phyloP scores from a whole-genome alignment of 2,329 filamentous ascomycete species.

The Ceratocystis diversiconidia region DNA sequence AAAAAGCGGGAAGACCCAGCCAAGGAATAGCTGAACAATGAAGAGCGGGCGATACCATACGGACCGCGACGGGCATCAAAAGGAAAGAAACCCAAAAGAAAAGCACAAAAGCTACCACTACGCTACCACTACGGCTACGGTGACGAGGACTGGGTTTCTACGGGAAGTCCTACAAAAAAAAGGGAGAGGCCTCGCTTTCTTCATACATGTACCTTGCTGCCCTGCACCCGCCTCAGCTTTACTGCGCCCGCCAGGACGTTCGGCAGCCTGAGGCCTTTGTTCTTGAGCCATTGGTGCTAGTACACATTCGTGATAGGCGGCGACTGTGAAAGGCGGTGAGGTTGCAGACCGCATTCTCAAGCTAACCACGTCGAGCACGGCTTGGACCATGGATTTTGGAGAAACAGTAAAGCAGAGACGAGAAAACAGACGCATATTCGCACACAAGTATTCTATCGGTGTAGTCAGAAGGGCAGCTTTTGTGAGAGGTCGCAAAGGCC shows the following conservation, averaged over 20 bases:
- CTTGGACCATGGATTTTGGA: not conserved
- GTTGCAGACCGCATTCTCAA: not conserved
- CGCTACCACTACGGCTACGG: not conserved
- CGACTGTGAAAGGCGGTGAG: not conserved
- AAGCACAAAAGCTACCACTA: not conserved
- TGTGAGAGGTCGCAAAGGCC: too few relatives aligned
- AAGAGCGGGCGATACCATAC: not conserved
- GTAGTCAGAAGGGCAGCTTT: not conserved
- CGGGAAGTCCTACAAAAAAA: not conserved
- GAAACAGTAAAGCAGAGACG: too few relatives aligned
- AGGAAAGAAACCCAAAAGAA: not conserved
- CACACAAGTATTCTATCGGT: not conserved
- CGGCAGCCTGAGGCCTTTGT: not conserved
- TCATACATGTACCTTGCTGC: not conserved
- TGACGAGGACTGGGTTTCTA: constrained; percentile 6
- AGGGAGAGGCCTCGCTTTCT: not conserved
- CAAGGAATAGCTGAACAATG: not conserved
- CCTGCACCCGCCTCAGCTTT: not conserved
- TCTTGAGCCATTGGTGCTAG: too few relatives aligned
- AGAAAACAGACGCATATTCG: too few relatives aligned
- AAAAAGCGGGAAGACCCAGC: not conserved
- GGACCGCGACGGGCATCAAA: not conserved
- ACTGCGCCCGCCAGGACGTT: not conserved
- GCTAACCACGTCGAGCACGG: not conserved
- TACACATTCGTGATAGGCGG: not conserved